Evolutionary conservation across 148 eudicot genomes (phyloP), one percentile per base, ranked within the genome.

Genomic region (Bassia scoparia): DNA sequence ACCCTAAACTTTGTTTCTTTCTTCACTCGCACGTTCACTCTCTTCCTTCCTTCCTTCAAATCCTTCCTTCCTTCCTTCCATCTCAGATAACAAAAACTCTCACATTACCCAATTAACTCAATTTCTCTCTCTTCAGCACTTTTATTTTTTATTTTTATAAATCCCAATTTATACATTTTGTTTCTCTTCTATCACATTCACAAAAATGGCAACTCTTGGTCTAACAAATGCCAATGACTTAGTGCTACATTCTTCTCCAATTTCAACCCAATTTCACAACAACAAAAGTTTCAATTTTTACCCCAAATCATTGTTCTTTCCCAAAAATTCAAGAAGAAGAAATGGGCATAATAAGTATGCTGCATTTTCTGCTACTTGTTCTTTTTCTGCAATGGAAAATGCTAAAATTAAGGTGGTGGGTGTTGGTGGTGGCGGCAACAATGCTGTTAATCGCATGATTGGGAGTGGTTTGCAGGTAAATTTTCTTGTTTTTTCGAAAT

Each of bases 361-460:
- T 21, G 24, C 79, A 23, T 80, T 79, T 60, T 72, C 76, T 24
- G 69, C 58, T 55, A 78, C 77, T 18, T 75, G 83, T 54, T 86
- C 92, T 27, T 90, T 87, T 44, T 18, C 84, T 27, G 87, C 85
- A 17, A 80, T 84, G 82, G 96, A 89, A 24, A 78, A 83, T 26
- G 97, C 98, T 61, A 95, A 81, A 76, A 95, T 95, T 82, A 95
- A 92, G 86, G 99, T 92, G 54, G 79, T 95, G 30, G 99, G 99
- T 70, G 96, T 95, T 74, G 99, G 97, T 61, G 99, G 99, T 1
- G 99, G 97, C 48, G 99, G 97, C 53, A 95, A 95, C 78, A 95
- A 95, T 86, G 99, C 99, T 67, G 88, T 95, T 82, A 95, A 95
- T 73, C 97, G 99, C 38, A 95, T 95, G 99, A 92, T 95, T 92